These are phyloP conservation scores for Laburnicola sp. DNA, from an alignment of 2,329 filamentous ascomycete genomes.

Conservation along the genomic window DNA sequence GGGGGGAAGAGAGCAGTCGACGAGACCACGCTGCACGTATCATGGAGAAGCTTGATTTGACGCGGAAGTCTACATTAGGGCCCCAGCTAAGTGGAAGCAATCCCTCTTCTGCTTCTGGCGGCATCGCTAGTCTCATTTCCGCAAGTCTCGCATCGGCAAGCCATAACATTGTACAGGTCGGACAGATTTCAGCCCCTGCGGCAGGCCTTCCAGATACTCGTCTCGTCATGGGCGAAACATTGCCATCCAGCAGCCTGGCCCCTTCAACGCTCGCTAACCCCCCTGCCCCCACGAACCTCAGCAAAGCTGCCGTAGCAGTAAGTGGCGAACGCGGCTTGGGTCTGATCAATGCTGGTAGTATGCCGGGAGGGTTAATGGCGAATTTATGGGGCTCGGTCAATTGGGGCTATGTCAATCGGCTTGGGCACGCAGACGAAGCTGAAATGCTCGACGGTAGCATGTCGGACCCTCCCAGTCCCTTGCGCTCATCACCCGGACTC, in stretches of 20 bases:
- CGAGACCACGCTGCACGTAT: conserved; percentile 84
- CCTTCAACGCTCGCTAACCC: conserved; percentile 81
- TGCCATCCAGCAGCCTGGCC: conserved; percentile 68
- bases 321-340: conserved; percentile 74
- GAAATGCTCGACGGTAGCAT: conserved; percentile 30
- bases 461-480: conserved; percentile 43
- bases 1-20: conserved; percentile 69
- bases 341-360: conserved; percentile 63
- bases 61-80: conserved; percentile 73
- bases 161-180: conserved; percentile 73
- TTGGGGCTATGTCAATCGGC: conserved; percentile 70
- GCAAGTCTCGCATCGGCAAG: conserved; percentile 72
- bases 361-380: conserved; percentile 84
- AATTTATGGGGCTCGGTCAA: conserved; percentile 92
- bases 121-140: conserved; percentile 83
- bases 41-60: conserved; percentile 89
- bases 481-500: conserved; percentile 24
- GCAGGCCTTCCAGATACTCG: conserved; percentile 43
- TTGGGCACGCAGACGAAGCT: conserved; percentile 59
- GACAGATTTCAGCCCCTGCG: conserved; percentile 48
- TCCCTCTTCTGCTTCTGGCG: conserved; percentile 57
- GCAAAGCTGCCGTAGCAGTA: conserved; percentile 79
- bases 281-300: conserved; percentile 81
- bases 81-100: conserved; percentile 47
- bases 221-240: conserved; percentile 48